These are phyloP conservation scores for Leishmania lainsoni DNA, from an alignment of 208 protist species.

Conservation along the genomic window DNA sequence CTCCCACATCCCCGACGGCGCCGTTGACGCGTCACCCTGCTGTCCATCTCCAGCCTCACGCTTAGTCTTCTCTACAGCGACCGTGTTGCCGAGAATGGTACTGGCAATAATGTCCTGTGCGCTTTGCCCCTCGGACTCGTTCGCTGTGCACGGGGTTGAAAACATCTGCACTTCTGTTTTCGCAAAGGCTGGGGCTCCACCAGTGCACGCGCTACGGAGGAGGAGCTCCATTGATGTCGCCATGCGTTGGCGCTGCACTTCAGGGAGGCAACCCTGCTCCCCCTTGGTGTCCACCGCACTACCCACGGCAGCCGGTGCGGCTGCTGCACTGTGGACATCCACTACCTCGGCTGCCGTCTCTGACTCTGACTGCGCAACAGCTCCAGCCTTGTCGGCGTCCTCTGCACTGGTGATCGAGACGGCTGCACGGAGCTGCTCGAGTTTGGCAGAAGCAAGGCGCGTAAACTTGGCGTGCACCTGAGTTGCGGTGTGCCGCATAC, in stretches of 20 bases:
- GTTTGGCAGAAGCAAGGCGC: neutral
- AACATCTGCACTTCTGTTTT: too few species aligned
- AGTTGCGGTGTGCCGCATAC: conserved; percentile 14
- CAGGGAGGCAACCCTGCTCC: neutral
- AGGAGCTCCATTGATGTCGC: neutral
- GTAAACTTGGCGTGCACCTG: conserved; percentile 27
- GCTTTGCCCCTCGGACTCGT: neutral
- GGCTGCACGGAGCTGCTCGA: conserved; percentile 5
- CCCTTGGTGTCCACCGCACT: neutral
- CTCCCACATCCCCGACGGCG: neutral
- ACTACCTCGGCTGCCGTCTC: neutral
- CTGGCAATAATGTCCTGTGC: neutral
- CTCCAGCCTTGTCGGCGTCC: neutral
- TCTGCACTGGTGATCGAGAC: neutral
- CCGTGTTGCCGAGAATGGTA: conserved; percentile 3
- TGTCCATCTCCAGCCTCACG: neutral
- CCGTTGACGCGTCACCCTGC: neutral
- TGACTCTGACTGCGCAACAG: neutral
- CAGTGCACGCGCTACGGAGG: conserved; percentile 1
- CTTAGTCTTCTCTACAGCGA: neutral
- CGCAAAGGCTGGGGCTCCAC: neutral
- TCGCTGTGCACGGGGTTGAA: neutral
- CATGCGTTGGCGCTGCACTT: neutral
- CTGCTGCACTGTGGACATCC: neutral
- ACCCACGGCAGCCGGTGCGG: neutral